phyloP scores from a whole-genome alignment of 768 basidiomycete genomes.

The Kondoa subrosea region DNA sequence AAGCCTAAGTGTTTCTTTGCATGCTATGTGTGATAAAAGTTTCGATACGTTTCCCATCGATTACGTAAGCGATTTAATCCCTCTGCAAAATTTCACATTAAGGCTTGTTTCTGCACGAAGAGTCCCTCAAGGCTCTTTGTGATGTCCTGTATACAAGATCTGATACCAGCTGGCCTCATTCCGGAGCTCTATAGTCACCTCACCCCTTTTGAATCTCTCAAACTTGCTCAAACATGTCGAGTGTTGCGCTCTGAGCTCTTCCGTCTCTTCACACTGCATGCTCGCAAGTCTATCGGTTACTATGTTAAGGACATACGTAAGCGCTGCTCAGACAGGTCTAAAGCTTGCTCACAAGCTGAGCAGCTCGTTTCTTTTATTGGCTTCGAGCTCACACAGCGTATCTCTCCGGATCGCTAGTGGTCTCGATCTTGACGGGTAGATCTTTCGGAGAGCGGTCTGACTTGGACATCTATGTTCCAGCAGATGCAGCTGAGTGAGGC shows the following conservation, averaged over 20 bases:
- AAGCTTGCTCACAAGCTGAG: background rate
- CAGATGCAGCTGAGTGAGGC: background rate
- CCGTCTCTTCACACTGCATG: background rate
- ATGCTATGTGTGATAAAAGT: too few species aligned
- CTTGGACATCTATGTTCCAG: background rate
- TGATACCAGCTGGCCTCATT: too few species aligned
- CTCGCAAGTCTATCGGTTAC: background rate
- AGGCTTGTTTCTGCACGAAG: too few species aligned
- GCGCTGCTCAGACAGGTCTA: background rate
- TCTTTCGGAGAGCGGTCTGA: background rate
- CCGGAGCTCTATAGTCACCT: background rate
- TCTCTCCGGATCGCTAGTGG: background rate
- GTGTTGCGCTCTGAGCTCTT: background rate
- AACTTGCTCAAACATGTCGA: background rate
- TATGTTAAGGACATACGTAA: background rate
- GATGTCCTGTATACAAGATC: too few species aligned
- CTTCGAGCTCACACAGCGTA: background rate
- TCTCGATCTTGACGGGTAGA: background rate
- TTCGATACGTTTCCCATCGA: too few species aligned
- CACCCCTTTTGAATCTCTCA: background rate
- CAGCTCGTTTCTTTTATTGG: background rate
- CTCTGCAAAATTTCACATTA: too few species aligned
- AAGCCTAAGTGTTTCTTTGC: too few species aligned
- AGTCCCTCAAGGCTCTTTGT: too few species aligned
- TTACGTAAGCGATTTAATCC: too few species aligned